Evolutionary conservation across 1,139 yeast species (phyloP), one percentile per base, ranked within the genome.

Genomic region (Taiozyma sp.): DNA sequence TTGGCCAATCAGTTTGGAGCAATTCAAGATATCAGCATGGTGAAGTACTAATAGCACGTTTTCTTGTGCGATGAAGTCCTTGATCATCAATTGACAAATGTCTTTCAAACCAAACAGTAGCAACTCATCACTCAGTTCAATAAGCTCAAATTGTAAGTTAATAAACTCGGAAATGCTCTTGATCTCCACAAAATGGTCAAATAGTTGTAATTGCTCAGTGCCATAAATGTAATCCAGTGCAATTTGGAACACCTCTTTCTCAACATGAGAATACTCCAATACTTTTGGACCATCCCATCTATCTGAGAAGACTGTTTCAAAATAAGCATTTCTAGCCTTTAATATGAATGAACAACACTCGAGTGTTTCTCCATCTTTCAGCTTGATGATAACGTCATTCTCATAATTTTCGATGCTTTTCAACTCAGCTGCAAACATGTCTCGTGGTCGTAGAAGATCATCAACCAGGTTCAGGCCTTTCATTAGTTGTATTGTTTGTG

Each of bases 101-200:
- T 79, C 78, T 54, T 83, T 81, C 47, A 90, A 70, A 24, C 79
- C 81, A 45, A 78, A 75, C 43, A 90, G 64, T 54, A 87, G 65
- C 16, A 90, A 65, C 57, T 84, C 85, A 60, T 89, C 93, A 2
- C 90, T 71, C 5, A 83, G 67, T 48, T 79, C 83, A 53, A 87
- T 72, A 45, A 88, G 65, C 16, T 84, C 87, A 32, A 90, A 67
- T 4, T 83, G 68, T 36, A 74, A 68, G 51, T 80, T 79, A 9
- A 87, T 73, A 55, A 82, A 82, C 1, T 75, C 78, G 32, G 73
- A 69, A n/a, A 67, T 54, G 32, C 73, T 71, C 0, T 64, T 61
- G 10, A 70, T 49, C 0, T 59, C 58, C 6, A 52, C 58, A 22
- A 72, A 59, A 1, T 60, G 65, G 45, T 79, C 77, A 57, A 87